Evolutionary conservation across 345 rosid species (phyloP).

Genomic region (Combretum micranthum): DNA sequence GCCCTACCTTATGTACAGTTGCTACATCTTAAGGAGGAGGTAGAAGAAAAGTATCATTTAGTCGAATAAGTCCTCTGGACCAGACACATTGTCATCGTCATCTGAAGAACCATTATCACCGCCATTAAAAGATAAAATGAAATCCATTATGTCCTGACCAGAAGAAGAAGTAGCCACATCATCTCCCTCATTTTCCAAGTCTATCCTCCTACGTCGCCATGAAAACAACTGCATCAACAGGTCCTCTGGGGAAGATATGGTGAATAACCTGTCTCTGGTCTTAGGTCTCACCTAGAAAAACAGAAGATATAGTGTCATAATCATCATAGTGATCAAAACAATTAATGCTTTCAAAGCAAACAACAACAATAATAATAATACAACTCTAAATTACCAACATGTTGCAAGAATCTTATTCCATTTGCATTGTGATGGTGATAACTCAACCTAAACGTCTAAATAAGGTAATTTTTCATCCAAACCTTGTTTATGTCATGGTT

Average conservation of each 20-base stretch:
- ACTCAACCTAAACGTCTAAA: too few relatives aligned
- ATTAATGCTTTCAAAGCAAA: conserved; percentile 6
- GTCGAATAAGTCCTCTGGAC: conserved; percentile 10
- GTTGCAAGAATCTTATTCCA: too few relatives aligned
- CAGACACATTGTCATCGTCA: conserved; percentile 1
- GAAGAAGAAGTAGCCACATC: neutral
- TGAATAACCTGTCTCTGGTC: conserved; percentile 27
- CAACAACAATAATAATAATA: conserved; percentile 8
- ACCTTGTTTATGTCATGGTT: too few relatives aligned
- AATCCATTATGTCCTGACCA: conserved; percentile 4
- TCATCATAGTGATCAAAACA: conserved; percentile 19
- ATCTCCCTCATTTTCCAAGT: conserved; percentile 1
- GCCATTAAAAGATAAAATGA: neutral
- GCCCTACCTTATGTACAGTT: conserved; percentile 4
- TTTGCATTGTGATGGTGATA: too few relatives aligned
- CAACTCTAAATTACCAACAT: conserved; percentile 9
- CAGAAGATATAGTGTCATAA: conserved; percentile 20
- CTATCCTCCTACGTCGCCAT: conserved; percentile 2
- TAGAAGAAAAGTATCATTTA: neutral
- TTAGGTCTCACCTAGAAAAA: conserved; percentile 53
- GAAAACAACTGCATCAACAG: conserved; percentile 6
- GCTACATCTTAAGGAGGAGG: neutral
- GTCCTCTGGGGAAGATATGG: conserved; percentile 10
- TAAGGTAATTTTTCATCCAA: too few relatives aligned
- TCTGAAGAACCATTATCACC: conserved; percentile 2